Evolutionary conservation across 1,284 basidiomycete genomes (phyloP).

Genomic region (Inonotus hispidus): DNA sequence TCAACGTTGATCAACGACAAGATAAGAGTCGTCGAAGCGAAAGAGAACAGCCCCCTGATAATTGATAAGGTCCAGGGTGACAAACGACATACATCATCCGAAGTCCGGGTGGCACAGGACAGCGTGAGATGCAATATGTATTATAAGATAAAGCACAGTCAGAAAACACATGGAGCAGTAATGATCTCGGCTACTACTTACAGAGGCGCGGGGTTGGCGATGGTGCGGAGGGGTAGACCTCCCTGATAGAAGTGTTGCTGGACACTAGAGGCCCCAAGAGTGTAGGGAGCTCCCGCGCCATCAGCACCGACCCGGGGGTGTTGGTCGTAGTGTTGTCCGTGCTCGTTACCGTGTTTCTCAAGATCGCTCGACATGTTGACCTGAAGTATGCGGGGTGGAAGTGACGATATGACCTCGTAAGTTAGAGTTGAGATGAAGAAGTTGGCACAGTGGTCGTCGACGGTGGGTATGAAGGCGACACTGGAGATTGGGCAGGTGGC

Average conservation of each 20-base stretch:
- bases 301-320: slow-evolving; percentile 4
- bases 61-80: not conserved
- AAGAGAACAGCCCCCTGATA: slow-evolving; percentile 60
- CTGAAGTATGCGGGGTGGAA: not conserved
- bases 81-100: not conserved
- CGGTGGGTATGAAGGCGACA: not conserved
- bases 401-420: not conserved
- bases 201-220: slow-evolving; percentile 53
- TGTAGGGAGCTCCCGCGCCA: slow-evolving; percentile 1
- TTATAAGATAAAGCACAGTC: not conserved
- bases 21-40: slow-evolving; percentile 70
- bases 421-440: not conserved
- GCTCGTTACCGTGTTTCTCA: slow-evolving; percentile 11
- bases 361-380: slow-evolving; percentile 5
- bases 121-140: not conserved
- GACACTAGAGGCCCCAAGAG: slow-evolving; percentile 16
- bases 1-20: slow-evolving; percentile 62
- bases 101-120: not conserved
- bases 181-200: slow-evolving; percentile 27
- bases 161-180: not conserved
- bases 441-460: not conserved
- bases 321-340: not conserved
- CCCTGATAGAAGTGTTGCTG: slow-evolving; percentile 23
- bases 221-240: slow-evolving; percentile 20
- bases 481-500: not conserved